phyloP scores from a whole-genome alignment of 2,329 filamentous ascomycete species.

The Pseudomassariella vexata region DNA sequence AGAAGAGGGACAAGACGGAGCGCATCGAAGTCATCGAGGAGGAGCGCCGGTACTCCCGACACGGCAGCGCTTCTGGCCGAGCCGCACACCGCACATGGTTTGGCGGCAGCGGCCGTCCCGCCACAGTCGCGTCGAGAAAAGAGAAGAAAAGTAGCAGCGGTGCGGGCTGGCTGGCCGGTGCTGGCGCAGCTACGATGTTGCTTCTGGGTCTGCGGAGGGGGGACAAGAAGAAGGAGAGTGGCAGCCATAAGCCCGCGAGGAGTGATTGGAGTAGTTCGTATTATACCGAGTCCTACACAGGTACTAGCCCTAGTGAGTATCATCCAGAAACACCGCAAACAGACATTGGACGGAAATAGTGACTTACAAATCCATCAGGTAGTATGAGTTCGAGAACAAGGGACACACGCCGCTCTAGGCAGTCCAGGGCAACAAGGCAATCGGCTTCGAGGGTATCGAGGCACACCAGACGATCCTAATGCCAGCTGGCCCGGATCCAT shows the following conservation, averaged over 20 bases:
- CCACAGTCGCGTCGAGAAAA: conserved; percentile 25
- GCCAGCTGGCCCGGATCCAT: too few relatives aligned
- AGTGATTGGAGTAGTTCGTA: conserved; percentile 45
- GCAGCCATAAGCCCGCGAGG: conserved; percentile 31
- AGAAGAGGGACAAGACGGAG: conserved; percentile 42
- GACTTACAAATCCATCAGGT: conserved; percentile 27
- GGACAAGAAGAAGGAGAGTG: conserved; percentile 38
- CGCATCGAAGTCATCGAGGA: conserved; percentile 59
- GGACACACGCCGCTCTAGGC: conserved; percentile 25
- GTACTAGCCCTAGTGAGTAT: conserved; percentile 47
- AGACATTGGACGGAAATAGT: conserved; percentile 5
- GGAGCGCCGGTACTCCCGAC: conserved; percentile 49
- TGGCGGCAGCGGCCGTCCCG: conserved; percentile 37
- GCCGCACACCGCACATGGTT: conserved; percentile 54
- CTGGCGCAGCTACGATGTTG: conserved; percentile 44
- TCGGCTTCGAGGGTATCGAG: conserved; percentile 18
- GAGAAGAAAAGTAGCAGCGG: conserved; percentile 45
- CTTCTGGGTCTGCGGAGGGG: conserved; percentile 48
- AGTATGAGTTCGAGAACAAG: conserved; percentile 40
- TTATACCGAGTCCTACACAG: conserved; percentile 49
- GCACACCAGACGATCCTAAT: conserved; percentile 9
- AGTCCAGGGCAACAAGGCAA: conserved; percentile 17
- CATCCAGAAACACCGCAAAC: conserved; percentile 6
- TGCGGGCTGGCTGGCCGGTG: conserved; percentile 47
- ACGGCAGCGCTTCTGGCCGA: conserved; percentile 40